Conservation (phyloP, 345 rosid species). For the Camelina laxa region DNA sequence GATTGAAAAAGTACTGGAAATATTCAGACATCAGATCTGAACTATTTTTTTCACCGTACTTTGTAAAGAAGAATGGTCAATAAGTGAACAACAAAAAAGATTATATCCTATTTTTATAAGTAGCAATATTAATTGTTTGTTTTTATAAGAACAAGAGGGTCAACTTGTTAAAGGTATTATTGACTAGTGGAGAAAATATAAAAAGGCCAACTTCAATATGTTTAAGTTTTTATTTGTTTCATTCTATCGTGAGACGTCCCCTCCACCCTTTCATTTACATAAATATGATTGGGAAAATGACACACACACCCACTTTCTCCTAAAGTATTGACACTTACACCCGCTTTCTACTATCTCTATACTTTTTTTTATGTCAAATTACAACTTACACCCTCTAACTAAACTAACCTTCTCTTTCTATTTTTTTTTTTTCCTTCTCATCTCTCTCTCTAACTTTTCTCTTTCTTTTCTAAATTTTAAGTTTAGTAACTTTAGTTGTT, state of each 20-base stretch:
- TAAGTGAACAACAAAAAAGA: background rate
- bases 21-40: background rate
- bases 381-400: too few species aligned
- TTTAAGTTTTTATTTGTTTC: background rate
- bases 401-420: too few species aligned
- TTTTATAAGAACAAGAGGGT: background rate
- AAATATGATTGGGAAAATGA: too few species aligned
- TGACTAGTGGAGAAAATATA: background rate
- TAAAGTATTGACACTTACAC: too few species aligned
- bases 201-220: background rate
- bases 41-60: background rate
- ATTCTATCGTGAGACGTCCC: background rate
- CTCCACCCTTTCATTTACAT: background rate
- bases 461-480: too few species aligned
- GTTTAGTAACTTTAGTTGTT: too few species aligned
- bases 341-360: too few species aligned
- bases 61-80: background rate
- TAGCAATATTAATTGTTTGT: background rate
- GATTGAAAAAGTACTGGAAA: too few species aligned
- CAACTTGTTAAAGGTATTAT: background rate
- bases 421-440: too few species aligned
- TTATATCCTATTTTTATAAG: background rate
- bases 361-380: too few species aligned
- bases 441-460: too few species aligned
- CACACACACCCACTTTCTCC: too few species aligned